Base-by-base conservation (phyloP, 148 eudicot species). In the Diospyros kaki region DNA sequence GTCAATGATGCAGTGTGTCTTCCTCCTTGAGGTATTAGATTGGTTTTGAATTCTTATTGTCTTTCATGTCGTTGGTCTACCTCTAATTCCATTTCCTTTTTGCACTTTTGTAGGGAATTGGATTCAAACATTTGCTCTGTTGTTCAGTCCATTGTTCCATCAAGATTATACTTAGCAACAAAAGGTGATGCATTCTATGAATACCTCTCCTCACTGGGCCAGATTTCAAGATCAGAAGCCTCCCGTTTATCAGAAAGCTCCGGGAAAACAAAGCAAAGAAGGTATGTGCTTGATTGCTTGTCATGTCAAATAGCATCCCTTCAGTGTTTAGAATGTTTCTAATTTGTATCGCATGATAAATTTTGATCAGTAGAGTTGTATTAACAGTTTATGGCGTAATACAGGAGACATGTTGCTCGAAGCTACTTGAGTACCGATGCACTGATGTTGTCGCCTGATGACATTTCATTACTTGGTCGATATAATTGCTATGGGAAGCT, bases 171-270 rank as follows among this genome's bases (percentile, higher is more conserved):
- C 75, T 81, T 77, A 64, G 75, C 75, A 15, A 43, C 64, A 64
- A 77, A 45, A 77, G 58, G 80, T 54, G 70, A 44, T 46, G 73
- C 75, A 54, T 40, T 77, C 50, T 38, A 71, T 11, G 80, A 77
- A 55, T 77, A 77, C 40, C 44, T 71, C 9, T 77, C 80, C 42
- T 58, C 54, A 51, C 39, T 94, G 83, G 84, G 94, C 80, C 96
- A 83, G 68, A 94, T 94, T 68, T 92, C 93, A 61, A 87, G 85
- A 80, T 86, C 79, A 67, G 98, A 92, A 85, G 74, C 86, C 75
- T 83, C 81, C 46, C 97, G 90, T 60, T 76, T 89, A 66, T 87
- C 93, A 65, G 84, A 84, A 74, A 82, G 73, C 80, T 52, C 76
- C 59, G 84, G 80, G 40, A 85, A 77, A 43, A 79, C 83, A 17